These are phyloP conservation scores for Primulina eburnea DNA, from an alignment of 257 asterid species.

Conservation along the genomic window DNA sequence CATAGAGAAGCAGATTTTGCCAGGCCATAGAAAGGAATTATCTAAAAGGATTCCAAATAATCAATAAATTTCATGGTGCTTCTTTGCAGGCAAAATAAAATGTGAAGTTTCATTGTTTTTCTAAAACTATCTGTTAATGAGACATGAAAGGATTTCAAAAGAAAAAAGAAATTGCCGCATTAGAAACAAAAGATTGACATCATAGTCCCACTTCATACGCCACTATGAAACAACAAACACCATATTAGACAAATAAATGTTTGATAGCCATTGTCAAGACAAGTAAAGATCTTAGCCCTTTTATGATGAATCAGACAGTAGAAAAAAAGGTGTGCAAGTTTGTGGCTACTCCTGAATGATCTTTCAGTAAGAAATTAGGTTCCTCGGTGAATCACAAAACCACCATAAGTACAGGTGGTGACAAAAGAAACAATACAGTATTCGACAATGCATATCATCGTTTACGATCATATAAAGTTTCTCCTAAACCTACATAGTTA, in stretches of 20 bases:
- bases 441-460: background rate
- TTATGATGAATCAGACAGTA: background rate
- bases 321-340: constrained; percentile 3
- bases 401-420: background rate
- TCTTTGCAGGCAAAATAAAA: background rate
- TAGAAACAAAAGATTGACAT: background rate
- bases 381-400: background rate
- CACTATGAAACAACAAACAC: background rate
- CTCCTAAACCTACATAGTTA: too few species aligned
- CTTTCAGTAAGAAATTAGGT: background rate
- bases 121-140: background rate
- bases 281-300: constrained; percentile 8
- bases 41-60: constrained; percentile 6
- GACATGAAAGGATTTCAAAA: background rate
- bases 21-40: background rate
- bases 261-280: background rate
- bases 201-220: constrained; percentile 4
- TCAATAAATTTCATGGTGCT: background rate
- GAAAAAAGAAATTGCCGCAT: background rate
- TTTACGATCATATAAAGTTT: constrained; percentile 3
- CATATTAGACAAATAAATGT: background rate
- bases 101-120: background rate
- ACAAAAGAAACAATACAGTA: background rate
- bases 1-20: constrained; percentile 14
- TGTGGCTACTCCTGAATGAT: background rate